Evolutionary conservation across 78 protist genomes (phyloP).

Genomic region (Bigelowiella natans): DNA sequence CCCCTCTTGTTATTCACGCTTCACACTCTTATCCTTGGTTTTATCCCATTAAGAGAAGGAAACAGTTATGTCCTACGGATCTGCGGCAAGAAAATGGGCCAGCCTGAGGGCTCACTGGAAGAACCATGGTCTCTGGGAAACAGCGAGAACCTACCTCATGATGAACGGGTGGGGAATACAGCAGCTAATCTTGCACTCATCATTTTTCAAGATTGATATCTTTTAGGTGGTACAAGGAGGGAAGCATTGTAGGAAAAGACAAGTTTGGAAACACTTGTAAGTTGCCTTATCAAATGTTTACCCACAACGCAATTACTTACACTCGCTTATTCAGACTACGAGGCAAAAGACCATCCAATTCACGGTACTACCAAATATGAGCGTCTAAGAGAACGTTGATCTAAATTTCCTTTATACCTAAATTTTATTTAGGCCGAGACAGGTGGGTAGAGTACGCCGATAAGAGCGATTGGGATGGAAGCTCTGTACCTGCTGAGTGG

Average conservation of each 20-base stretch:
- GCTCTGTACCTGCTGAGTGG: not conserved
- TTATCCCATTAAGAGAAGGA: too few species aligned
- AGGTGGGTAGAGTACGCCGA: not conserved
- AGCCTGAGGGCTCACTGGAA: not conserved
- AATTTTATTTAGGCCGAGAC: not conserved
- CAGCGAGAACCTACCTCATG: not conserved
- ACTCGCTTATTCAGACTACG: too few species aligned
- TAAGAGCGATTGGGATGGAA: not conserved
- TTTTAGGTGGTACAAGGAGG: not conserved
- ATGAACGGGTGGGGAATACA: not conserved
- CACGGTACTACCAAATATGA: not conserved
- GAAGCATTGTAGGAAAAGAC: not conserved
- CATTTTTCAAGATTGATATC: too few species aligned
- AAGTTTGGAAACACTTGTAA: not conserved
- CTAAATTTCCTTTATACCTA: not conserved
- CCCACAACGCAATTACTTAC: too few species aligned
- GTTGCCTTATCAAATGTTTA: too few species aligned
- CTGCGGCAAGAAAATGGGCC: not conserved
- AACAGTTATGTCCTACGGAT: not conserved
- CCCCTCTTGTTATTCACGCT: too few species aligned
- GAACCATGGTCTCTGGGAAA: not conserved
- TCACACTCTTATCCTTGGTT: too few species aligned
- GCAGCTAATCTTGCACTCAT: too few species aligned
- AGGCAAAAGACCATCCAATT: not conserved
- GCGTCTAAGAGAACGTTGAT: not conserved